A percentile compares a stretch with the other conserved stretches of the same genome.
These are phyloP conservation scores for Fusarium sarcochroum DNA, from an alignment of 2,329 filamentous ascomycete genomes.

Conservation along the genomic window DNA sequence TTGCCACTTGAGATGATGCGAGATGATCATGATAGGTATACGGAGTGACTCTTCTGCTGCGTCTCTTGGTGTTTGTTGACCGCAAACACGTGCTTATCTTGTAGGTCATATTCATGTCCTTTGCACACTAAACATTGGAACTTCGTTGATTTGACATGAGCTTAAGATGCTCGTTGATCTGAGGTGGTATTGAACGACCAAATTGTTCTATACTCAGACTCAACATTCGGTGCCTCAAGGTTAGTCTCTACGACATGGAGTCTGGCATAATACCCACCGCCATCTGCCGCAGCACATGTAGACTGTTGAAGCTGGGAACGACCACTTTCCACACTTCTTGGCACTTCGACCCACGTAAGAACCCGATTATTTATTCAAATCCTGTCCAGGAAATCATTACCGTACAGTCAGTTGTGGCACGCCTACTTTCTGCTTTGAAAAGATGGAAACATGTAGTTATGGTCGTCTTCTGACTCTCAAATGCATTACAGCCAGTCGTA, in stretches of 20 bases:
- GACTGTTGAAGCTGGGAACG: neutral
- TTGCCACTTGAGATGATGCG: constrained; percentile 9
- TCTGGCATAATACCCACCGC: no score
- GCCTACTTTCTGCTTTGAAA: neutral
- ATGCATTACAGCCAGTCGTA: no score
- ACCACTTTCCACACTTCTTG: neutral
- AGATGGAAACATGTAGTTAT: neutral
- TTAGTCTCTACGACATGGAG: no score
- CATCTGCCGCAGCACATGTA: no score
- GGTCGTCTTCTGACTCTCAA: neutral
- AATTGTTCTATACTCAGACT: neutral
- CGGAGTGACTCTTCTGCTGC: neutral
- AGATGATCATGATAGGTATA: constrained; percentile 2
- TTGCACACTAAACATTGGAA: neutral
- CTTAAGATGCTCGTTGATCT: neutral
- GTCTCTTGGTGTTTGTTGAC: constrained; percentile 2
- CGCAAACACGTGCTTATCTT: constrained; percentile 34
- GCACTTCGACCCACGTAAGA: neutral
- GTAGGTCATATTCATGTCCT: constrained; percentile 9
- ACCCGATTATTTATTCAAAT: neutral
- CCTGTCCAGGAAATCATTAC: neutral
- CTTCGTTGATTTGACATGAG: neutral
- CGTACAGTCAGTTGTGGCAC: neutral
- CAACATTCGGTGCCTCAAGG: no score
- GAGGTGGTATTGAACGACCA: neutral